These are phyloP conservation scores for Adansonia digitata DNA, from an alignment of 345 rosid species.

Conservation along the genomic window DNA sequence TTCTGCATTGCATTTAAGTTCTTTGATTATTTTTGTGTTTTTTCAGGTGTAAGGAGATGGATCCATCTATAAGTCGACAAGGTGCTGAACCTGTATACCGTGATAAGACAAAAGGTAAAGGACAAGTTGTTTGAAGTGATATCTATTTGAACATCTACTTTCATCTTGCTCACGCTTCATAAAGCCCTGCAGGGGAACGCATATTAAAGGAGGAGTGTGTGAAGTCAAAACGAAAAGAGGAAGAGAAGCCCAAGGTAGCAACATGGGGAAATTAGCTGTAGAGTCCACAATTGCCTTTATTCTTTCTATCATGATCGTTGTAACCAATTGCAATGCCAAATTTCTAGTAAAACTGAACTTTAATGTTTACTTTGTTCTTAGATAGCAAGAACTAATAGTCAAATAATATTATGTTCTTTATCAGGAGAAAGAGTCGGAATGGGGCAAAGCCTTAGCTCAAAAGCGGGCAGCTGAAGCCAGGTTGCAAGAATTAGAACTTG, in stretches of 20 bases:
- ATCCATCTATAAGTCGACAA: constrained; percentile 62
- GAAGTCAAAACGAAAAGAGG: constrained; percentile 45
- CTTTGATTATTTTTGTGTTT: too few species aligned
- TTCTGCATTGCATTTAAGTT: background rate
- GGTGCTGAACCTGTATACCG: constrained; percentile 87
- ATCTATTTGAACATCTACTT: constrained; percentile 8
- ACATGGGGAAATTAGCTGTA: constrained; percentile 2
- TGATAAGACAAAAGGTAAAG: constrained; percentile 69
- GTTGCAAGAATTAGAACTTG: constrained; percentile 62
- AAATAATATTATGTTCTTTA: constrained; percentile 1
- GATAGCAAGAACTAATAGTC: background rate
- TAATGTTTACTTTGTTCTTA: background rate
- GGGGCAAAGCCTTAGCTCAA: constrained; percentile 98
- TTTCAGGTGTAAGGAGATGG: constrained; percentile 66
- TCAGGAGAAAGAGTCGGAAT: constrained; percentile 77
- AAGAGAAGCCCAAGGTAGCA: constrained; percentile 79
- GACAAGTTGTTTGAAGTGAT: background rate
- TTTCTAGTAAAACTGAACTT: background rate
- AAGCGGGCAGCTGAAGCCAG: constrained; percentile 82
- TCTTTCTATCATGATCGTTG: background rate
- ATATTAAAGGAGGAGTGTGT: constrained; percentile 65
- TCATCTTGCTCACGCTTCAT: constrained; percentile 1
- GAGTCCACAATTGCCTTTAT: background rate
- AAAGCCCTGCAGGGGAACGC: constrained; percentile 47
- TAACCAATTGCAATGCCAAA: background rate